Percentiles rank a stretch among this genome's conserved stretches.
Conservation (phyloP, 2,329 filamentous ascomycete genomes). For the Ilyonectria mors-panacis region DNA sequence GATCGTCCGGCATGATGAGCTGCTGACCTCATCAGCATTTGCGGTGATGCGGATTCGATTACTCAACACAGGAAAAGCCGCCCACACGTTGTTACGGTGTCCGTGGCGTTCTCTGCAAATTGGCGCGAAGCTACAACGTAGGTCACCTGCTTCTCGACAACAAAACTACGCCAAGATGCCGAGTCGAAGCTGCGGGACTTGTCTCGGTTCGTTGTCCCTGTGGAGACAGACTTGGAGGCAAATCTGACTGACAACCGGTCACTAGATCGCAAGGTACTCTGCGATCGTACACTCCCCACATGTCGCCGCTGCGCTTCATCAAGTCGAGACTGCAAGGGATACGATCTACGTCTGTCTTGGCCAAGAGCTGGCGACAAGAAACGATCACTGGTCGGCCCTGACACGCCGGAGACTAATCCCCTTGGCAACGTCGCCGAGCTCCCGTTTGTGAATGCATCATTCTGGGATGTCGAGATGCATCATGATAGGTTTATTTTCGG, state of each 20-base stretch:
- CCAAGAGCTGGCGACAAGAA: conserved; percentile 27
- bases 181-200: conserved; percentile 32
- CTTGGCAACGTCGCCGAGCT: neutral
- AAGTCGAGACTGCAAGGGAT: conserved; percentile 30
- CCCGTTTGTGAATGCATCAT: conserved; percentile 31
- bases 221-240: neutral
- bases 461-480: conserved; percentile 34
- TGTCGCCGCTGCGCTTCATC: conserved; percentile 30
- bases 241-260: conserved; percentile 6
- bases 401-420: neutral
- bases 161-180: conserved; percentile 17
- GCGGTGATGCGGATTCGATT: neutral
- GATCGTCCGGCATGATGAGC: neutral
- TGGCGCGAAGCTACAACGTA: neutral
- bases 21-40: neutral
- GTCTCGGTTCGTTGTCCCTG: conserved; percentile 21
- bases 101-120: neutral
- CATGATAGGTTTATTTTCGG: neutral
- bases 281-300: conserved; percentile 31
- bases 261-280: conserved; percentile 39
- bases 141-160: neutral
- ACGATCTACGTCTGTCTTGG: conserved; percentile 38
- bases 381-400: conserved; percentile 30
- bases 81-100: neutral
- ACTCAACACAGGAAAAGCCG: neutral